These are phyloP conservation scores for Megacollybia platyphylla DNA, from an alignment of 1,284 basidiomycete genomes.

Conservation along the genomic window DNA sequence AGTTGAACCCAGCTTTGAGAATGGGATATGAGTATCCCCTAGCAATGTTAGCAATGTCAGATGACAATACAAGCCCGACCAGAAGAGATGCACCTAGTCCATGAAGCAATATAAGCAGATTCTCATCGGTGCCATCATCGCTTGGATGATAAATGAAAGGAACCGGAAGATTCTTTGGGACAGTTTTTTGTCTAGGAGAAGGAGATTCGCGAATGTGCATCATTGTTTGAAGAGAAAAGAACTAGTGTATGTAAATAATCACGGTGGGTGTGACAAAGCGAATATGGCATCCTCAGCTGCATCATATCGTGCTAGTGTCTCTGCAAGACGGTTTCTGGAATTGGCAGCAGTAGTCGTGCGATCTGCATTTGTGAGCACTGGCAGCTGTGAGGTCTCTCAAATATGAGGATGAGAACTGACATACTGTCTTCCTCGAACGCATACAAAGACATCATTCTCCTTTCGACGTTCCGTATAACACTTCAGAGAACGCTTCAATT, in stretches of 20 bases:
- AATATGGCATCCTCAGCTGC: not conserved
- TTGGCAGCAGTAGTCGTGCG: not conserved
- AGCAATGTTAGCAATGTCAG: not conserved
- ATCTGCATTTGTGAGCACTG: not conserved
- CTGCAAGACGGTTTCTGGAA: not conserved
- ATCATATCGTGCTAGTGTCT: not conserved
- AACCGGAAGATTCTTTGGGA: conserved; percentile 33
- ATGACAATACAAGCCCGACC: not conserved
- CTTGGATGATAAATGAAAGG: conserved; percentile 56
- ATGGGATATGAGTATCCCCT: conserved; percentile 79
- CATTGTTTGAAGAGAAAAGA: not conserved
- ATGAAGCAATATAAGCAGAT: conserved; percentile 77
- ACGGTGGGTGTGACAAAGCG: not conserved
- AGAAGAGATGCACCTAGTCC: conserved; percentile 57
- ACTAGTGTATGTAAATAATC: no score
- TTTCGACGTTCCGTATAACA: not conserved
- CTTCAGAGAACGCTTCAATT: not conserved
- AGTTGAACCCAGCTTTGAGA: conserved; percentile 58
- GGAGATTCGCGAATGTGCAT: conserved; percentile 8
- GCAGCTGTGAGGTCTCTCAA: not conserved
- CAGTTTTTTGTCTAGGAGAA: conserved; percentile 22
- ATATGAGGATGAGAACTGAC: no score
- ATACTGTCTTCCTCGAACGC: no score
- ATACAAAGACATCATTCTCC: not conserved
- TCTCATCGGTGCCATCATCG: conserved; percentile 77